These are phyloP conservation scores for Trichoderma sp. DNA, from an alignment of 2,329 filamentous ascomycete genomes.

Conservation along the genomic window DNA sequence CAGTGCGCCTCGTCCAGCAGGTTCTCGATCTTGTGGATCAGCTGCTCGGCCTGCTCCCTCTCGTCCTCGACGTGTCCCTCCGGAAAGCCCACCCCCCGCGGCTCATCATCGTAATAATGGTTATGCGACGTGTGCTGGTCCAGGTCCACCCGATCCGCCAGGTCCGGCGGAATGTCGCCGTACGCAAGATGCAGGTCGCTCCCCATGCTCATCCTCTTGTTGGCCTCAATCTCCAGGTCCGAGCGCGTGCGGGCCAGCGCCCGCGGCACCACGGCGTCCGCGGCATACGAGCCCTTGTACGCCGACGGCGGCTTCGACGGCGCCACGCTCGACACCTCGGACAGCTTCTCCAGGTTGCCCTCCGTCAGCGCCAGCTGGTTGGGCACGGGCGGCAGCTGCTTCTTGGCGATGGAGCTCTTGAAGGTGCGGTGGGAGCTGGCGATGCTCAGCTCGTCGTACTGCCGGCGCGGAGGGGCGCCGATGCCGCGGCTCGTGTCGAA, in stretches of 20 bases:
- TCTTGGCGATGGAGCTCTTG: constrained; percentile 41
- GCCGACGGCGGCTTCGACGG: constrained; percentile 50
- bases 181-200: constrained; percentile 94
- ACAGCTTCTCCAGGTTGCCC: constrained; percentile 55
- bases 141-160: constrained; percentile 54
- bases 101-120: constrained; percentile 35
- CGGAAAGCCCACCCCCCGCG: constrained; percentile 42
- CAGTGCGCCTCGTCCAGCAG: constrained; percentile 87
- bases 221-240: constrained; percentile 43
- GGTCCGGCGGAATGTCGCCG: constrained; percentile 74
- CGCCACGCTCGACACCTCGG: constrained; percentile 54
- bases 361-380: constrained; percentile 50
- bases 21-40: constrained; percentile 74
- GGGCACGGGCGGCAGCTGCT: constrained; percentile 36
- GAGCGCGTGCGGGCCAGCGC: constrained; percentile 43
- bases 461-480: constrained; percentile 27
- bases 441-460: constrained; percentile 40
- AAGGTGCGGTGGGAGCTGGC: constrained; percentile 50
- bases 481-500: constrained; percentile 39
- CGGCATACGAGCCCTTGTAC: constrained; percentile 43
- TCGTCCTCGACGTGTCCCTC: constrained; percentile 47
- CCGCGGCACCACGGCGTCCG: constrained; percentile 36
- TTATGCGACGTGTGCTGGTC: constrained; percentile 47
- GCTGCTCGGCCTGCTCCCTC: constrained; percentile 54
- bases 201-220: constrained; percentile 45